Conservation (phyloP, 495 filamentous ascomycete species). For the Penicillium roqueforti region DNA sequence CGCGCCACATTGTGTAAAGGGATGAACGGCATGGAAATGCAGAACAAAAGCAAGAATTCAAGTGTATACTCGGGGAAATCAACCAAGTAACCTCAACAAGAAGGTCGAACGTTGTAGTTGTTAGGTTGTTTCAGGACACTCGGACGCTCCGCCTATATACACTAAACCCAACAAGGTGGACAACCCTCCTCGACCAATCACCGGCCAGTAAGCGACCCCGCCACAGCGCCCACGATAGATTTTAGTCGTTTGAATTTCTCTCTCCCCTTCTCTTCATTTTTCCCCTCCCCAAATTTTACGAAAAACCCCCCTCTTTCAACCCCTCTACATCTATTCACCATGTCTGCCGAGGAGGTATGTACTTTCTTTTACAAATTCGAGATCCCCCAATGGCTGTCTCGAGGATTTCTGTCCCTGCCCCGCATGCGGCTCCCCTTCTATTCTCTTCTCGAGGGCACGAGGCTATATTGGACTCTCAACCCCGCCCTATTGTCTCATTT, state of each 20-base stretch:
- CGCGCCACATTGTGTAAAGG: constrained; percentile 70
- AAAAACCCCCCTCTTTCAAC: constrained; percentile 11
- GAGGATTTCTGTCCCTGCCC: constrained; percentile 24
- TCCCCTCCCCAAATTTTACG: constrained; percentile 18
- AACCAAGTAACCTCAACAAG: not conserved
- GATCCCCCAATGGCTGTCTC: constrained; percentile 8
- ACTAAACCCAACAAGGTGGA: constrained; percentile 27
- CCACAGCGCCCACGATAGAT: constrained; percentile 14
- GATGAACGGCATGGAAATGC: constrained; percentile 9
- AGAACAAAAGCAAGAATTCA: not conserved
- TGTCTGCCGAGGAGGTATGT: constrained; percentile 43
- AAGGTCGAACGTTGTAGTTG: not conserved
- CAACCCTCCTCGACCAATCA: not conserved
- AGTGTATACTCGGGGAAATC: not conserved
- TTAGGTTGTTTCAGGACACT: constrained; percentile 1
- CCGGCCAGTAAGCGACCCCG: constrained; percentile 30
- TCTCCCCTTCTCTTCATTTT: constrained; percentile 22
- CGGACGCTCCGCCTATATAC: constrained; percentile 6
- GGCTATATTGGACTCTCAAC: constrained; percentile 6
- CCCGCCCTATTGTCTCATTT: not conserved
- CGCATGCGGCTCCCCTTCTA: constrained; percentile 34
- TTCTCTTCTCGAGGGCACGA: constrained; percentile 21
- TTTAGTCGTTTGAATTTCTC: constrained; percentile 12
- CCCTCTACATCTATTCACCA: constrained; percentile 30
- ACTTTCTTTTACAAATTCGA: not conserved